These are phyloP conservation scores for Trichoderma atroviride DNA, from an alignment of 2,329 filamentous ascomycete genomes.

Conservation along the genomic window DNA sequence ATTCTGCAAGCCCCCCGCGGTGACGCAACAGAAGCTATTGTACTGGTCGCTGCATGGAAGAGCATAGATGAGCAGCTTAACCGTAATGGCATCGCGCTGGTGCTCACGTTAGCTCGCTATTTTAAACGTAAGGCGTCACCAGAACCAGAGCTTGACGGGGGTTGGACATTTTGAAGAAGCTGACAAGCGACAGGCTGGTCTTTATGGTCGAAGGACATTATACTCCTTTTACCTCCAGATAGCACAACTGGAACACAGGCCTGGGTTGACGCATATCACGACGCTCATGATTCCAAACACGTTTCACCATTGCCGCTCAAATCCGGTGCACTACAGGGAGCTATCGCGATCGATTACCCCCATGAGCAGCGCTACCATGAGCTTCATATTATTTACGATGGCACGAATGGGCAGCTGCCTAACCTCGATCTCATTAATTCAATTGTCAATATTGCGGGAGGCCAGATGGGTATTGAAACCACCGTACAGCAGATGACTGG, in stretches of 20 bases:
- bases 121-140: slow-evolving; percentile 69
- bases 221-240: slow-evolving; percentile 85
- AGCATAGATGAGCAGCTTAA: slow-evolving; percentile 81
- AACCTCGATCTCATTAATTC: slow-evolving; percentile 97
- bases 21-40: slow-evolving; percentile 95
- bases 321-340: slow-evolving; percentile 89
- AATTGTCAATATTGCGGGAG: slow-evolving; percentile 80
- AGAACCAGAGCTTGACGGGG: background rate
- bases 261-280: slow-evolving; percentile 97
- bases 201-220: slow-evolving; percentile 98
- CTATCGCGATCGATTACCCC: slow-evolving; percentile 90
- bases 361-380: slow-evolving; percentile 83
- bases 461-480: slow-evolving; percentile 88
- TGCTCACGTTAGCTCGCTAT: slow-evolving; percentile 85
- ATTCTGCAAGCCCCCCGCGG: slow-evolving; percentile 91
- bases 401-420: slow-evolving; percentile 90
- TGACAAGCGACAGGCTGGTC: slow-evolving; percentile 71
- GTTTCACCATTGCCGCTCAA: slow-evolving; percentile 83
- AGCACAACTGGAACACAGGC: slow-evolving; percentile 89
- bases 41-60: slow-evolving; percentile 85
- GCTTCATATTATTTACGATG: slow-evolving; percentile 91
- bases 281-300: slow-evolving; percentile 71
- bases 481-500: slow-evolving; percentile 88
- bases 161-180: background rate
- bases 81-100: slow-evolving; percentile 81